Percentiles rank a stretch among this genome's conserved stretches.
These are phyloP conservation scores for Pseudogymnoascus verrucosus DNA, from an alignment of 2,329 filamentous ascomycete genomes.

Conservation along the genomic window DNA sequence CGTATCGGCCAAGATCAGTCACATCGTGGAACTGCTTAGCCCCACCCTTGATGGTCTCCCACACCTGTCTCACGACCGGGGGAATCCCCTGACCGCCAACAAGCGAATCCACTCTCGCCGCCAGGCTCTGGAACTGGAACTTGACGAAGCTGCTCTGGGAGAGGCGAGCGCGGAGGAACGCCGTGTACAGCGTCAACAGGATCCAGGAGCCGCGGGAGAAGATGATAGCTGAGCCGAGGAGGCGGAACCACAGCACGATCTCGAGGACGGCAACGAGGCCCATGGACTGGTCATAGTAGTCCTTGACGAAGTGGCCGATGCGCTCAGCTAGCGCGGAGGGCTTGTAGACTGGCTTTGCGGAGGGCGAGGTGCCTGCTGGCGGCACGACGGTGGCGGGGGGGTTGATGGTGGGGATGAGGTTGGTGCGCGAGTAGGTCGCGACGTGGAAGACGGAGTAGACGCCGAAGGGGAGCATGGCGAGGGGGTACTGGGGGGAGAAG, in stretches of 20 bases:
- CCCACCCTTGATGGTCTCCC: conserved; percentile 69
- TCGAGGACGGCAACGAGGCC: conserved; percentile 83
- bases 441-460: conserved; percentile 99
- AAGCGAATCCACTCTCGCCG: conserved; percentile 69
- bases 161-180: conserved; percentile 85
- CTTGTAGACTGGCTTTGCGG: conserved; percentile 46
- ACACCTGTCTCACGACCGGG: conserved; percentile 67
- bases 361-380: conserved; percentile 46
- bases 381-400: conserved; percentile 51
- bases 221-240: conserved; percentile 71
- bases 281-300: conserved; percentile 97
- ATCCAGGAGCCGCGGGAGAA: conserved; percentile 92
- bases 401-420: conserved; percentile 79
- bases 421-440: conserved; percentile 89
- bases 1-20: conserved; percentile 71
- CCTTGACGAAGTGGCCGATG: conserved; percentile 91
- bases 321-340: conserved; percentile 59
- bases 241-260: conserved; percentile 76
- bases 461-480: conserved; percentile 86
- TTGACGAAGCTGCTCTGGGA: conserved; percentile 91
- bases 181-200: conserved; percentile 74
- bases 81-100: conserved; percentile 82
- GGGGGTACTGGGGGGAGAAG: conserved; percentile 76
- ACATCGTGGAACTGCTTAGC: conserved; percentile 67
- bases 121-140: conserved; percentile 63